Evolutionary conservation across 2,329 filamentous ascomycete genomes (phyloP).

Genomic region (Nemania diffusa): DNA sequence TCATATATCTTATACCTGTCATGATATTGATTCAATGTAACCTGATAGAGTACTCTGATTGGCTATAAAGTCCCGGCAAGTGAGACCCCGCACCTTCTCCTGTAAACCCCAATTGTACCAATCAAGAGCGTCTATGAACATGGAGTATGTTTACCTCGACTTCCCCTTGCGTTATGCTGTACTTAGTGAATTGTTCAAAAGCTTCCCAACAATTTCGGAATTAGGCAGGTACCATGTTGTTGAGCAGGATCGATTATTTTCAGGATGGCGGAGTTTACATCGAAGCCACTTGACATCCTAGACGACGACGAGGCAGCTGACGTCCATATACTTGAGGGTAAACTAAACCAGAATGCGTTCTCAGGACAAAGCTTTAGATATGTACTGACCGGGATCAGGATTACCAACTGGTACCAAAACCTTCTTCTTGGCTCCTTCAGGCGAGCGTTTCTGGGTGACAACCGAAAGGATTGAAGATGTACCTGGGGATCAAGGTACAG

Average conservation of each 20-base stretch:
- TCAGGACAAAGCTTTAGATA: not conserved
- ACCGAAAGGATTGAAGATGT: conserved; percentile 13
- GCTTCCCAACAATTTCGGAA: not conserved
- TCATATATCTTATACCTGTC: conserved; percentile 5
- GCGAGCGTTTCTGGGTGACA: conserved; percentile 9
- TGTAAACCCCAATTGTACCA: not conserved
- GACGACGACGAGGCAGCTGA: not conserved
- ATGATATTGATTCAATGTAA: conserved; percentile 4
- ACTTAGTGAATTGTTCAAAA: not conserved
- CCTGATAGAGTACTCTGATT: conserved; percentile 11
- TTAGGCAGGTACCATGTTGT: not conserved
- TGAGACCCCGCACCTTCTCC: conserved; percentile 12
- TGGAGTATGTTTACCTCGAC: not conserved
- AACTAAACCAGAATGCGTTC: not conserved
- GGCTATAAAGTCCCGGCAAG: conserved; percentile 4
- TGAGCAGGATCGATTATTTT: not conserved
- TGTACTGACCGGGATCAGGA: conserved; percentile 7
- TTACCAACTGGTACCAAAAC: not conserved
- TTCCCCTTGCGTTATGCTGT: conserved; percentile 1
- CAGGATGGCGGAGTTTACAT: conserved; percentile 10
- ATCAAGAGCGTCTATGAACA: not conserved
- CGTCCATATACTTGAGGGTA: conserved; percentile 14
- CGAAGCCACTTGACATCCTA: not conserved
- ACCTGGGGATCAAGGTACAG: not conserved
- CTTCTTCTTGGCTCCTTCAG: conserved; percentile 10